Evolutionary conservation across 2,329 filamentous ascomycete genomes (phyloP).

Genomic region (Trichophyton rubrum): DNA sequence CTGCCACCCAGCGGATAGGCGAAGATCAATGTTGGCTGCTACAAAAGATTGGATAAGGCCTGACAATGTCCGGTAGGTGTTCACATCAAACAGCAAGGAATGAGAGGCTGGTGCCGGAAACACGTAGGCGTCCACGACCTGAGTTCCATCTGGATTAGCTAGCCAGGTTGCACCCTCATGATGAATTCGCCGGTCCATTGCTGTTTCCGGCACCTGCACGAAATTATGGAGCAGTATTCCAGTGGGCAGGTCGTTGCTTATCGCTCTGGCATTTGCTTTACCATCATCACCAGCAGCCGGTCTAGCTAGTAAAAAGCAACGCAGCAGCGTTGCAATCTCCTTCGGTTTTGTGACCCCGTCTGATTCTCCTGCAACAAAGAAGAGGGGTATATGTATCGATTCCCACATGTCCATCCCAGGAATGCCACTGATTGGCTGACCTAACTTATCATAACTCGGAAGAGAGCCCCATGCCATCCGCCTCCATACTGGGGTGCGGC

Average conservation of each 20-base stretch:
- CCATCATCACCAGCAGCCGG: not conserved
- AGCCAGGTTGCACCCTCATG: not conserved
- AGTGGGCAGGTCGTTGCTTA: not conserved
- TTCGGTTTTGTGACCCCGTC: constrained; percentile 63
- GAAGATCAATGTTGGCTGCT: constrained; percentile 57
- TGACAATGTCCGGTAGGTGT: constrained; percentile 61
- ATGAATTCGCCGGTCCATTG: not conserved
- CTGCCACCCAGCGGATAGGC: constrained; percentile 79
- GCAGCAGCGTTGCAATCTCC: constrained; percentile 57
- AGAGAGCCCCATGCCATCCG: constrained; percentile 65
- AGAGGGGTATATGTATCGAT: constrained; percentile 58
- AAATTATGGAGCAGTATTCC: not conserved
- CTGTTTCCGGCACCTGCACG: not conserved
- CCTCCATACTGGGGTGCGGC: constrained; percentile 67
- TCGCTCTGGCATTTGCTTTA: not conserved
- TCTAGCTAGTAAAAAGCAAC: constrained; percentile 15
- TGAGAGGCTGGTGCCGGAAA: constrained; percentile 70
- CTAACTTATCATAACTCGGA: constrained; percentile 45
- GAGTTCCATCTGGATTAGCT: not conserved
- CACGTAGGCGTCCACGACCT: constrained; percentile 53
- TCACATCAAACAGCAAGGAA: constrained; percentile 68
- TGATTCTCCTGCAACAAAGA: constrained; percentile 63
- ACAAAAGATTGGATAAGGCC: constrained; percentile 78
- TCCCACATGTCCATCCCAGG: constrained; percentile 61
- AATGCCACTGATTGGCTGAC: constrained; percentile 48